phyloP scores from a whole-genome alignment of 257 asterid genomes.

The Thymus mandschuricus region DNA sequence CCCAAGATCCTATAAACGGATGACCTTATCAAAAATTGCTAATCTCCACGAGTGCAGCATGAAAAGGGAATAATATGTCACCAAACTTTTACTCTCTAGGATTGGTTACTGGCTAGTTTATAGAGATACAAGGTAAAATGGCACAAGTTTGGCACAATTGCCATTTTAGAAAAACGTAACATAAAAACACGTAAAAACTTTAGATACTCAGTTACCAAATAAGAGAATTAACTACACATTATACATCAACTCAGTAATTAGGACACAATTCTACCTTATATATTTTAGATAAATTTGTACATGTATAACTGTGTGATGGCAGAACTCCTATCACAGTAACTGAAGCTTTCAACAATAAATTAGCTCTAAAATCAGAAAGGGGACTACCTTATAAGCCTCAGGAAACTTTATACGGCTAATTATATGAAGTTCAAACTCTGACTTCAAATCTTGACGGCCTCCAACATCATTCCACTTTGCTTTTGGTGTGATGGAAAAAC shows the following conservation, averaged over 20 bases:
- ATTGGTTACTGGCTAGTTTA: background rate
- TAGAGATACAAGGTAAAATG: too few species aligned
- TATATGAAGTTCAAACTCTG: background rate
- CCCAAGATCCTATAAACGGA: slow-evolving; percentile 58
- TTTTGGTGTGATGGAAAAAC: background rate
- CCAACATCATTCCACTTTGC: background rate
- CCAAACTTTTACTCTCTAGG: background rate
- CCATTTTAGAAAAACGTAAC: too few species aligned
- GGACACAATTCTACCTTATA: too few species aligned
- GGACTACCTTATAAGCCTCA: background rate
- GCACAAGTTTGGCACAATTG: too few species aligned
- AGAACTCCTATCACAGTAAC: background rate
- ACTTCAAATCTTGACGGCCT: background rate
- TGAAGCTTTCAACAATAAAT: background rate
- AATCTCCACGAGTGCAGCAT: slow-evolving; percentile 5
- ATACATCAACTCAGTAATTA: too few species aligned
- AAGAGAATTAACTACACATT: too few species aligned
- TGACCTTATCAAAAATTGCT: slow-evolving; percentile 9
- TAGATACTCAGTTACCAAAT: too few species aligned
- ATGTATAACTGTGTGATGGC: background rate
- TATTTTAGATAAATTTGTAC: too few species aligned
- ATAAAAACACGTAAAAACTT: too few species aligned
- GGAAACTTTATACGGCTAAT: background rate
- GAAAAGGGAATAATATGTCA: slow-evolving; percentile 14
- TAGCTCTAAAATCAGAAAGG: background rate